These are phyloP conservation scores for Trichaptum fuscoviolaceum DNA, from an alignment of 768 basidiomycete species.

Conservation along the genomic window DNA sequence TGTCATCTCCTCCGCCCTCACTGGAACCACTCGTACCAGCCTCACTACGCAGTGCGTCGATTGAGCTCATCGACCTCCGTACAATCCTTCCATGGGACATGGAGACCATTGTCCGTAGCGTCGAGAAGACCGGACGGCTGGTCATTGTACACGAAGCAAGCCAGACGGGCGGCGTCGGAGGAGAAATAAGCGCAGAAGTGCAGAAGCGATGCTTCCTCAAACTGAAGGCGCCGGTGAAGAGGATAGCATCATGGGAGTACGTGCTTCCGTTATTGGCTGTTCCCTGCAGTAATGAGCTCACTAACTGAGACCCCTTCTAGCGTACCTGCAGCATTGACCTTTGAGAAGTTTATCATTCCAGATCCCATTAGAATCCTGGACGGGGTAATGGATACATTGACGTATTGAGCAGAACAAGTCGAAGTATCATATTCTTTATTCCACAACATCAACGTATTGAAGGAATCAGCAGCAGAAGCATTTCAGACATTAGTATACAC, in stretches of 20 bases:
- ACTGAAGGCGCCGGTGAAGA: constrained; percentile 79
- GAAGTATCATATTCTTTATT: constrained; percentile 7
- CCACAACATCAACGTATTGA: constrained; percentile 2
- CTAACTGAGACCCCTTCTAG: constrained; percentile 30
- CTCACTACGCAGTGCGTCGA: constrained; percentile 57
- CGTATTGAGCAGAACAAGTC: constrained; percentile 39
- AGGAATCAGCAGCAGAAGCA: constrained; percentile 21
- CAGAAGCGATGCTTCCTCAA: constrained; percentile 86
- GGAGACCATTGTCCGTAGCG: constrained; percentile 74
- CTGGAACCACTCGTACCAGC: constrained; percentile 62
- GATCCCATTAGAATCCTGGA: constrained; percentile 82
- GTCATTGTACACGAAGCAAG: constrained; percentile 93
- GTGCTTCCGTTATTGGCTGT: constrained; percentile 29
- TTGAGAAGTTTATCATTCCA: constrained; percentile 90
- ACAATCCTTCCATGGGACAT: constrained; percentile 90
- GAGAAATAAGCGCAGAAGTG: constrained; percentile 87
- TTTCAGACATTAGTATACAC: constrained; percentile 4
- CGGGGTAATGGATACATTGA: constrained; percentile 75
- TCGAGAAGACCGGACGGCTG: constrained; percentile 76
- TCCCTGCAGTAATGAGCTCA: no score
- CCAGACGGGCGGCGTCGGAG: constrained; percentile 80
- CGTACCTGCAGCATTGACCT: constrained; percentile 78
- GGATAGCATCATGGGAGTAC: constrained; percentile 93
- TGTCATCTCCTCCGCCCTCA: constrained; percentile 58
- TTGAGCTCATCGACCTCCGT: constrained; percentile 88